Base-by-base conservation (phyloP, 2,329 filamentous ascomycete genomes). In the Orbilia quercus region DNA sequence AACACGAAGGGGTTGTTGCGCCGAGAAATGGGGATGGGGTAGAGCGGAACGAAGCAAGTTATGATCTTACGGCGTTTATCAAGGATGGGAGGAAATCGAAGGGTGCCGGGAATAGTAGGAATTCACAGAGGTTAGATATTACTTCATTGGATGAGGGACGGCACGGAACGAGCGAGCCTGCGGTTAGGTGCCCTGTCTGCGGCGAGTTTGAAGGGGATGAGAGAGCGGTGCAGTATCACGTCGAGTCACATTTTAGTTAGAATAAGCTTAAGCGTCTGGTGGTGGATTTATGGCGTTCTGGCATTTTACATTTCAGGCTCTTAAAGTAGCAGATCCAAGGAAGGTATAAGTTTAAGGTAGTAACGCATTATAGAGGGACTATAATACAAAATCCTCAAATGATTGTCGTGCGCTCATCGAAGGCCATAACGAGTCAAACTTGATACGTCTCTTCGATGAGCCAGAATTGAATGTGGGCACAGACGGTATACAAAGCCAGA, bases 121-220 rank as follows among this genome's bases (percentile, higher is more conserved):
- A 55, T 12, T 16, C 6, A 57, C 9, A 18, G 22, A 22, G 22
- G 38, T 9, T 34, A 7, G 42, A 34, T 34, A 7, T 36, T 28
- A 47, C 70, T 64, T 58, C 51, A 53, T 48, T 66, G 2, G 76
- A 34, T 0, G 74, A 76, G 7, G 31, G 50, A 7, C 74, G 79
- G 7, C 22, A 25, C 23, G 51, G 18, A 57, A 45, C 18, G 77
- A 79, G 40, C 76, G 80, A 64, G 36, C 78, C 76, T 57, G 80
- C 75, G 25, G 81, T 77, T 51, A 79, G 62, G 4, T 91, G 89
- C 78, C 89, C 89, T 0, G 86, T 91, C 0, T 91, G 89, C 78
- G 83, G 83, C 1, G 80, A 78, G 0, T 91, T 91, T 79, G 84
- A 89, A 75, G 89, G 89, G 0, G 89, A 91, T 75, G 89, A 89